Conservation (phyloP, 805 yeast species). For the Osmozyma mogii region DNA sequence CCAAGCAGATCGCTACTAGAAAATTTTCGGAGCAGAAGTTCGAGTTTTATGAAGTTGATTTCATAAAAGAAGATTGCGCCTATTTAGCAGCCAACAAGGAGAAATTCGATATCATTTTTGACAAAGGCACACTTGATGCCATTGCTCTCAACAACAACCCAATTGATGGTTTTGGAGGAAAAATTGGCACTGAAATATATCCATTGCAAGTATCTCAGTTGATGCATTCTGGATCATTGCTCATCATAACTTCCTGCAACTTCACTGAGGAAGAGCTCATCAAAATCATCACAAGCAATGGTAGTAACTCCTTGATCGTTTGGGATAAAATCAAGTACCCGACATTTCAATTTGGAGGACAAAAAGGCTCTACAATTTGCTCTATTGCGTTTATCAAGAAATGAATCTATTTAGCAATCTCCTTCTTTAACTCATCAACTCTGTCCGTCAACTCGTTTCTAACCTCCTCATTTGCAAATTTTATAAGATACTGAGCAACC, state of each 20-base stretch:
- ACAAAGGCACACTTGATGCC: conserved; percentile 96
- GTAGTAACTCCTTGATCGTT: conserved; percentile 36
- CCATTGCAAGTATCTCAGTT: conserved; percentile 50
- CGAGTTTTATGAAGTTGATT: conserved; percentile 64
- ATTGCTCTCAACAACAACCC: conserved; percentile 71
- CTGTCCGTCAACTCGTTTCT: conserved; percentile 52
- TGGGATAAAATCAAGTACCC: conserved; percentile 75
- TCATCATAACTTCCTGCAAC: conserved; percentile 86
- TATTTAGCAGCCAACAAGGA: conserved; percentile 29
- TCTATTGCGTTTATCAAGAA: conserved; percentile 65
- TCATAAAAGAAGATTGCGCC: conserved; percentile 36
- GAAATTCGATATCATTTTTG: conserved; percentile 68
- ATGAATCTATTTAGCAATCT: conserved; percentile 2
- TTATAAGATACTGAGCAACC: conserved; percentile 80
- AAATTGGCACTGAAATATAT: conserved; percentile 51
- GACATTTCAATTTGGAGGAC: conserved; percentile 82
- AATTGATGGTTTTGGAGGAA: conserved; percentile 34
- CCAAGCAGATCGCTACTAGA: conserved; percentile 45
- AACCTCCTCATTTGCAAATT: conserved; percentile 54
- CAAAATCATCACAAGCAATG: conserved; percentile 40
- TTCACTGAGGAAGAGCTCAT: conserved; percentile 77
- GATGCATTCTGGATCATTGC: conserved; percentile 46
- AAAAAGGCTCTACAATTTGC: conserved; percentile 80
- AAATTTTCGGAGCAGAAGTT: conserved; percentile 26
- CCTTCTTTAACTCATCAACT: conserved; percentile 29